Conservation (phyloP, 2,329 filamentous ascomycete genomes). For the Elsinoe australis region DNA sequence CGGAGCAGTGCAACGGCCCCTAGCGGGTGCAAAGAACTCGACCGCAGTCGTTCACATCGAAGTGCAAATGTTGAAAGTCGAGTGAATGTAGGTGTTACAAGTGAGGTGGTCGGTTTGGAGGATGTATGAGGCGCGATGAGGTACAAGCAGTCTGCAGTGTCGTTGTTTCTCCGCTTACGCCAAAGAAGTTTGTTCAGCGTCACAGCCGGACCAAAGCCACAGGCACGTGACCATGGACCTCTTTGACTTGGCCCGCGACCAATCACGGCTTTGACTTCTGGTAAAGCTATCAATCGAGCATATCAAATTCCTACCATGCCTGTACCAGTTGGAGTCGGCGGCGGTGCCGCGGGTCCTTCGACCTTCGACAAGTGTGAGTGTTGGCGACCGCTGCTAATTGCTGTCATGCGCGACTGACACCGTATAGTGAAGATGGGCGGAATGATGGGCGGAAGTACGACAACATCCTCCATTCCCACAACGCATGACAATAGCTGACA, state of each 20-base stretch:
- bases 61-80: neutral
- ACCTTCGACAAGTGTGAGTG: conserved; percentile 62
- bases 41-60: conserved; percentile 8
- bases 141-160: neutral
- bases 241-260: neutral
- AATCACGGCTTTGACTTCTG: neutral
- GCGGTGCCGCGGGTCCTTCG: conserved; percentile 51
- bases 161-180: conserved; percentile 12
- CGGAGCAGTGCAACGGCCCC: conserved; percentile 13
- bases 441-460: conserved; percentile 97
- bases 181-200: conserved; percentile 13
- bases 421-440: conserved; percentile 87
- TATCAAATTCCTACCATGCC: conserved; percentile 39
- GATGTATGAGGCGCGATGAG: neutral
- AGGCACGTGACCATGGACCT: conserved; percentile 4
- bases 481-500: conserved; percentile 22
- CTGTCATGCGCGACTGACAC: conserved; percentile 27
- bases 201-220: neutral
- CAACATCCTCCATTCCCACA: conserved; percentile 28
- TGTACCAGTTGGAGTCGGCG: conserved; percentile 42
- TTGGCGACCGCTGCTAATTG: conserved; percentile 21
- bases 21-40: conserved; percentile 6
- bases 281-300: neutral
- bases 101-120: neutral
- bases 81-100: conserved; percentile 1